These are phyloP conservation scores for Pleurotus ostreatus DNA, from an alignment of 768 basidiomycete genomes.

Conservation along the genomic window DNA sequence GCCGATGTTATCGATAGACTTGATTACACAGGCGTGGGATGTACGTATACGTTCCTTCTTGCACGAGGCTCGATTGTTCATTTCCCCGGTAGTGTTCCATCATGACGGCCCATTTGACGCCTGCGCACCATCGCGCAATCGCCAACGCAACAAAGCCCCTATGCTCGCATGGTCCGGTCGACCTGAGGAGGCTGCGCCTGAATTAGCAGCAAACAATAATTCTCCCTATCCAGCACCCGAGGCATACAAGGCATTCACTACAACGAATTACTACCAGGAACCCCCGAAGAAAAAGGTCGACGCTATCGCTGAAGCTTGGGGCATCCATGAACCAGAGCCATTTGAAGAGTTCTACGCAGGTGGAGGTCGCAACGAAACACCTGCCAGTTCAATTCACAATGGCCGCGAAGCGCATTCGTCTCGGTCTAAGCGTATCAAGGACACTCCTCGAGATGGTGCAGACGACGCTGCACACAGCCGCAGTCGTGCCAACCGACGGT, in stretches of 20 bases:
- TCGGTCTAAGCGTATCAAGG: slow-evolving; percentile 38
- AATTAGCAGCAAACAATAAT: slow-evolving; percentile 31
- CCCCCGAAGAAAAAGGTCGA: slow-evolving; percentile 83
- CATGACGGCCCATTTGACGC: slow-evolving; percentile 93
- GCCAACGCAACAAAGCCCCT: slow-evolving; percentile 72
- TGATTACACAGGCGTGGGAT: slow-evolving; percentile 80
- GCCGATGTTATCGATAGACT: slow-evolving; percentile 89
- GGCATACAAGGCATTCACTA: slow-evolving; percentile 42
- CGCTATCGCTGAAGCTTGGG: slow-evolving; percentile 90
- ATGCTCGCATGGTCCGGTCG: slow-evolving; percentile 70
- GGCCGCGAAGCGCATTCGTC: slow-evolving; percentile 43
- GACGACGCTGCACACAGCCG: slow-evolving; percentile 33
- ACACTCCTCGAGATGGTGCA: slow-evolving; percentile 40
- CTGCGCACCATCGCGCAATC: slow-evolving; percentile 86
- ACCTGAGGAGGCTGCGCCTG: slow-evolving; percentile 29
- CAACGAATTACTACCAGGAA: slow-evolving; percentile 39
- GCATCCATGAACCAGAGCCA: slow-evolving; percentile 88
- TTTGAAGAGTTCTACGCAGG: slow-evolving; percentile 89
- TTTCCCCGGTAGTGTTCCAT: slow-evolving; percentile 65
- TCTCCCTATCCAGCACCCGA: slow-evolving; percentile 50
- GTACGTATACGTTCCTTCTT: slow-evolving; percentile 41
- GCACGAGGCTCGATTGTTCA: slow-evolving; percentile 9
- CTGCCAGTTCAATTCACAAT: slow-evolving; percentile 66
- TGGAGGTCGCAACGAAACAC: slow-evolving; percentile 60
- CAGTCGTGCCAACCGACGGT: slow-evolving; percentile 41